Evolutionary conservation across 768 basidiomycete genomes (phyloP).

Genomic region (Arthromyces matolae): DNA sequence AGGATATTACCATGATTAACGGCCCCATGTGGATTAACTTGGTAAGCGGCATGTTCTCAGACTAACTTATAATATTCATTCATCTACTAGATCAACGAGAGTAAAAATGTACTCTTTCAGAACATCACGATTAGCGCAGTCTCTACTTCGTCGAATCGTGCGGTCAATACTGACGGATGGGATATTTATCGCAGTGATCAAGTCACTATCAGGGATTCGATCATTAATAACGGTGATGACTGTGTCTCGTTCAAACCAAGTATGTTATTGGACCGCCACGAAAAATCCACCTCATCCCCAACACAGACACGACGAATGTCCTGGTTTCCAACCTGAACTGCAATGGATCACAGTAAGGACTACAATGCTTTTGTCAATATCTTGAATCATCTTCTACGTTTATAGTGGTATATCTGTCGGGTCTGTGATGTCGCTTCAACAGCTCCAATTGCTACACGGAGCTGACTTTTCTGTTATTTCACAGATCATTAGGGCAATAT

Average conservation of each 20-base stretch:
- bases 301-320: slow-evolving; percentile 48
- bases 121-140: slow-evolving; percentile 44
- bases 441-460: no score
- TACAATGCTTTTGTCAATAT: background rate
- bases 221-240: slow-evolving; percentile 54
- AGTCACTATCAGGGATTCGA: slow-evolving; percentile 45
- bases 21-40: slow-evolving; percentile 53
- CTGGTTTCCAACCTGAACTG: slow-evolving; percentile 55
- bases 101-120: slow-evolving; percentile 41
- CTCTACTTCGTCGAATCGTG: slow-evolving; percentile 39
- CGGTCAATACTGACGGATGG: slow-evolving; percentile 61
- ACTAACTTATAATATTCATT: no score
- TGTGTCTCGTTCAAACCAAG: slow-evolving; percentile 60
- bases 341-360: slow-evolving; percentile 53
- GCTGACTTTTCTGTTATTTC: background rate
- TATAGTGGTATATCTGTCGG: slow-evolving; percentile 53
- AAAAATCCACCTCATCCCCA: background rate
- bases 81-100: slow-evolving; percentile 44
- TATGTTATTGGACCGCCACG: slow-evolving; percentile 13
- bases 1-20: slow-evolving; percentile 46
- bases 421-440: slow-evolving; percentile 15
- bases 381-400: background rate
- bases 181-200: slow-evolving; percentile 56
- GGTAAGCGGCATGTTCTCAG: slow-evolving; percentile 23
- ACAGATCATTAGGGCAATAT: slow-evolving; percentile 57